A percentile compares a stretch with the other conserved stretches of the same genome.
phyloP scores from a whole-genome alignment of 2,329 filamentous ascomycete genomes.

The Plenodomus lindquistii region DNA sequence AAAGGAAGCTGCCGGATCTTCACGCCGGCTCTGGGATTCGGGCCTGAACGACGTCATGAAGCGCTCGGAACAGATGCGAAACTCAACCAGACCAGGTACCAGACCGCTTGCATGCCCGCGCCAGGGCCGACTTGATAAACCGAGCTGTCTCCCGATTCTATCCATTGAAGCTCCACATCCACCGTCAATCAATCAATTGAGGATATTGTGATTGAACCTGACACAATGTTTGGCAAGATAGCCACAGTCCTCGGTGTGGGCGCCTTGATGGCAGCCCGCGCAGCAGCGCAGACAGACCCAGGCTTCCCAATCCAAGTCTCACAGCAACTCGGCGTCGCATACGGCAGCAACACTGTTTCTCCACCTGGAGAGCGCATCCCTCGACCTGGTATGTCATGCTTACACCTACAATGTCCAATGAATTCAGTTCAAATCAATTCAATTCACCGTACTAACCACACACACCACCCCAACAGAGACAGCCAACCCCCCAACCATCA shows the following conservation, averaged over 20 bases:
- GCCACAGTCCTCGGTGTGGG: constrained; percentile 8
- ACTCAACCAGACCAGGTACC: too few species aligned
- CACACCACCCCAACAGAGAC: constrained; percentile 26
- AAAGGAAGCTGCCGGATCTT: too few species aligned
- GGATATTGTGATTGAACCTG: not conserved
- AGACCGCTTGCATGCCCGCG: too few species aligned
- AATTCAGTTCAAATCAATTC: too few species aligned
- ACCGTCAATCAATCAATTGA: too few species aligned
- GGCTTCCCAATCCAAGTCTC: constrained; percentile 32
- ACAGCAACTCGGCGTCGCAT: constrained; percentile 27
- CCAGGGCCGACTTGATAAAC: too few species aligned
- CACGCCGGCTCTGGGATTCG: too few species aligned
- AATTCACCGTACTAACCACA: constrained; percentile 1
- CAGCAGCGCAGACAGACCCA: constrained; percentile 29
- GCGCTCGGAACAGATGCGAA: too few species aligned
- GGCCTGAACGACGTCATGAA: too few species aligned
- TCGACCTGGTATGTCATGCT: constrained; percentile 33
- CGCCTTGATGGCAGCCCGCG: constrained; percentile 16
- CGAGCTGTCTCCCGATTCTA: too few species aligned
- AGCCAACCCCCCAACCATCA: constrained; percentile 28
- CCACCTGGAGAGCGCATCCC: constrained; percentile 40
- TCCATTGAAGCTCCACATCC: not conserved
- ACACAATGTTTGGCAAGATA: constrained; percentile 19
- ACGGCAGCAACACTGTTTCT: constrained; percentile 37
- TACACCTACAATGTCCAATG: too few species aligned